Evolutionary conservation across 257 asterid genomes (phyloP).

Genomic region (Eustoma russellianum): DNA sequence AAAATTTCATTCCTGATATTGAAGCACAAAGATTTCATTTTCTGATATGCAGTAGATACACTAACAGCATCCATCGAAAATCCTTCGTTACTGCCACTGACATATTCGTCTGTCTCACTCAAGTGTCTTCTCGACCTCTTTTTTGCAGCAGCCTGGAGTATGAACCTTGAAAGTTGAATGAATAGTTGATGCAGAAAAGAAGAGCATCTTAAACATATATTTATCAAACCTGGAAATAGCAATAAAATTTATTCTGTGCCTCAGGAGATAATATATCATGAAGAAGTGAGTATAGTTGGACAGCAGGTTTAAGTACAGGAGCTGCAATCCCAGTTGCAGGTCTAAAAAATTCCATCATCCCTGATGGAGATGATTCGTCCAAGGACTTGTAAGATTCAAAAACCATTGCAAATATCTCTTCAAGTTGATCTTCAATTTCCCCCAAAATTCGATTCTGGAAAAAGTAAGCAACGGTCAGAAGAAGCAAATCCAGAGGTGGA

Average conservation of each 20-base stretch:
- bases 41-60: conserved; percentile 37
- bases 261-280: conserved; percentile 45
- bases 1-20: conserved; percentile 39
- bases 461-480: conserved; percentile 8
- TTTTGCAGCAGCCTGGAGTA: conserved; percentile 39
- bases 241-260: conserved; percentile 35
- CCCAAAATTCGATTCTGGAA: conserved; percentile 45
- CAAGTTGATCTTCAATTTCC: conserved; percentile 44
- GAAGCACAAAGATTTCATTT: conserved; percentile 36
- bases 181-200: conserved; percentile 2
- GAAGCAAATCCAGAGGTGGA: conserved; percentile 1
- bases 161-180: conserved; percentile 2
- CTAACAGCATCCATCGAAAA: conserved; percentile 30
- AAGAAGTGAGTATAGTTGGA: conserved; percentile 32
- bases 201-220: conserved; percentile 2
- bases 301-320: conserved; percentile 41
- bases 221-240: conserved; percentile 37
- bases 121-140: conserved; percentile 44
- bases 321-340: conserved; percentile 42
- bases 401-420: conserved; percentile 37
- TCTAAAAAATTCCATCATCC: conserved; percentile 35
- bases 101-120: conserved; percentile 48
- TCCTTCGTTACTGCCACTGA: conserved; percentile 41
- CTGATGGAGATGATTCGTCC: conserved; percentile 39
- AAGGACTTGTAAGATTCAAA: conserved; percentile 43